phyloP scores from a whole-genome alignment of 2,329 filamentous ascomycete species.

The Botrytis squamosa region DNA sequence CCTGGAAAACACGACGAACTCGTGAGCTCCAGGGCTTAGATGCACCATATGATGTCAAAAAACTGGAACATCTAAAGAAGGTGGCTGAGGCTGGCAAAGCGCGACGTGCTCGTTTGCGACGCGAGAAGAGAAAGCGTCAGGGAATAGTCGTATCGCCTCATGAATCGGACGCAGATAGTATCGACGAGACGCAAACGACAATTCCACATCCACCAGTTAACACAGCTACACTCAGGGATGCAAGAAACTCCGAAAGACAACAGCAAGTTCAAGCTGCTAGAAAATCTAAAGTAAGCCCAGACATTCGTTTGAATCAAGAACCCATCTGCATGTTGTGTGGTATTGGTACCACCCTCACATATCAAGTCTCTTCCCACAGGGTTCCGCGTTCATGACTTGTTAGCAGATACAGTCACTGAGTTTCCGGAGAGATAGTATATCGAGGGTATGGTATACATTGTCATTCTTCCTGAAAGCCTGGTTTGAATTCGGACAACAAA shows the following conservation, averaged over 20 bases:
- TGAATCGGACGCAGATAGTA: constrained; percentile 27
- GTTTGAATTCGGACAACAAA: background rate
- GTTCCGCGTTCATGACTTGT: background rate
- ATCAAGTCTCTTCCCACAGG: background rate
- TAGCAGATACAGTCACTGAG: background rate
- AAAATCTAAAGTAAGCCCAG: constrained; percentile 5
- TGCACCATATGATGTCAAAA: constrained; percentile 29
- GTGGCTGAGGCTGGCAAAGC: constrained; percentile 25
- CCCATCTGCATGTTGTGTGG: background rate
- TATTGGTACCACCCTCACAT: background rate
- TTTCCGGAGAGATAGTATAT: background rate
- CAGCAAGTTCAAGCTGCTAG: background rate
- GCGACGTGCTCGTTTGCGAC: constrained; percentile 27
- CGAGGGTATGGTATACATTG: background rate
- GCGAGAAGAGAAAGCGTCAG: constrained; percentile 28
- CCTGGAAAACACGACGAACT: constrained; percentile 35
- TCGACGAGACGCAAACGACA: constrained; percentile 24
- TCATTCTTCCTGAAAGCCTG: background rate
- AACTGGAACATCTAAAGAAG: constrained; percentile 24
- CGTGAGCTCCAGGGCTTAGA: constrained; percentile 27
- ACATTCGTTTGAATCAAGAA: background rate
- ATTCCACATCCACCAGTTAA: background rate
- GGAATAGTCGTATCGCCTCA: constrained; percentile 17
- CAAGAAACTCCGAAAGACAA: background rate
- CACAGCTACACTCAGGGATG: background rate